Conservation (phyloP, 2,329 filamentous ascomycete species). For the Bipolaris sorokiniana region DNA sequence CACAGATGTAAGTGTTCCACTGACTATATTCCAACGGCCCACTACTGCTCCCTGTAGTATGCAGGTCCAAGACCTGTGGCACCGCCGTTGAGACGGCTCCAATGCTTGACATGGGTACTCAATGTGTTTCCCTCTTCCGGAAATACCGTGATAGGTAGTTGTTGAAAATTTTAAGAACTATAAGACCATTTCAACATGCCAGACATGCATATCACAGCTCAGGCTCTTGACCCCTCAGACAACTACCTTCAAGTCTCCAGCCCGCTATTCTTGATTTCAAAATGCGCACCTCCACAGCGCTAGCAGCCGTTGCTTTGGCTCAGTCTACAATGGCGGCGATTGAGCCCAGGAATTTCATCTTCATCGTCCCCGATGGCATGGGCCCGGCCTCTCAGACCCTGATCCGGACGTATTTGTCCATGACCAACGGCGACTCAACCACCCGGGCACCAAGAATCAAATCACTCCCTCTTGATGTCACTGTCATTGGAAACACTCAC, state of each 20-base stretch:
- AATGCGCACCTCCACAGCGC: slow-evolving; percentile 1
- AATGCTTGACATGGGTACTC: background rate
- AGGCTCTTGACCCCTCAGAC: background rate
- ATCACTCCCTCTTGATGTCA: slow-evolving; percentile 25
- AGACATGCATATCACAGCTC: background rate
- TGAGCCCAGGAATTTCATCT: slow-evolving; percentile 28
- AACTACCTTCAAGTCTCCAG: background rate
- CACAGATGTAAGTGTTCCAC: too few species aligned
- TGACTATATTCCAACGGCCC: background rate
- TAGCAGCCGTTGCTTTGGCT: slow-evolving; percentile 1
- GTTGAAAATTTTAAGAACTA: background rate
- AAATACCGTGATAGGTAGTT: background rate
- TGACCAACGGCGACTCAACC: slow-evolving; percentile 26
- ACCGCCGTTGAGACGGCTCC: background rate
- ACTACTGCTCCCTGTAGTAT: background rate
- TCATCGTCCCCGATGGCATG: slow-evolving; percentile 36
- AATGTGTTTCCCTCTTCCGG: background rate
- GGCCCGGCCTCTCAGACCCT: slow-evolving; percentile 33
- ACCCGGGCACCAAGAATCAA: slow-evolving; percentile 25
- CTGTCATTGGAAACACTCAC: slow-evolving; percentile 32
- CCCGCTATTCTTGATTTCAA: background rate
- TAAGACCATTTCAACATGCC: background rate
- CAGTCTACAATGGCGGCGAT: slow-evolving; percentile 6
- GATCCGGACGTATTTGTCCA: slow-evolving; percentile 29
- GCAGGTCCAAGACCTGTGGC: background rate